Percentiles rank a stretch among this genome's conserved stretches.
phyloP scores from a whole-genome alignment of 768 basidiomycete genomes.

The Mycena alexandri region DNA sequence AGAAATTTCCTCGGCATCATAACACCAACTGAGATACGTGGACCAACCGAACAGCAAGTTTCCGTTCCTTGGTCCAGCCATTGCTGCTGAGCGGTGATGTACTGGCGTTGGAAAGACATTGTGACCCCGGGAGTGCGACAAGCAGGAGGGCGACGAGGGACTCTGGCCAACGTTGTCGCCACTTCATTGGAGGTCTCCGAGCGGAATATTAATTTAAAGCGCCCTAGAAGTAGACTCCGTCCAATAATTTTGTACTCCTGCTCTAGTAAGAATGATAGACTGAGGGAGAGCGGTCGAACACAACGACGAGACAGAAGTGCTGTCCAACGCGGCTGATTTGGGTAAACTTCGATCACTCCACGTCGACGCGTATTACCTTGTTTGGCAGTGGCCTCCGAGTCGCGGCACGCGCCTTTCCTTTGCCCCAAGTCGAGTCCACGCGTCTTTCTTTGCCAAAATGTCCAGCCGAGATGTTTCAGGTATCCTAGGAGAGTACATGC shows the following conservation, averaged over 20 bases:
- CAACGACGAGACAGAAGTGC: no score
- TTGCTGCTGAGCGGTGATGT: constrained; percentile 50
- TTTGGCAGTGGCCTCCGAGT: no score
- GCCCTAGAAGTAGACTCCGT: no score
- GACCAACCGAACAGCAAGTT: constrained; percentile 67
- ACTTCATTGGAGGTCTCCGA: constrained; percentile 53
- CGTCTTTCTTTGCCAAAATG: constrained; percentile 6
- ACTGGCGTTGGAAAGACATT: constrained; percentile 48
- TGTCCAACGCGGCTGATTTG: no score
- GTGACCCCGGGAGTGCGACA: constrained; percentile 50
- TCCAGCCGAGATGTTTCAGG: constrained; percentile 65
- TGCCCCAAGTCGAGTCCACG: neutral
- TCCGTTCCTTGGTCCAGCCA: constrained; percentile 71
- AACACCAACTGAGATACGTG: neutral
- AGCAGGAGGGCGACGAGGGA: constrained; percentile 57
- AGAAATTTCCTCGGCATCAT: constrained; percentile 10
- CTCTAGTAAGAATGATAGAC: no score
- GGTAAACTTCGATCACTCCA: no score
- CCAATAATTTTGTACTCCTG: no score
- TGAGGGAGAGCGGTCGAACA: no score
- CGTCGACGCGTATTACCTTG: neutral
- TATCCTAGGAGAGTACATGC: constrained; percentile 76
- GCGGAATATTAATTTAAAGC: no score
- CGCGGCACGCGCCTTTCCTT: no score
- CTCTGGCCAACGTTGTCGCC: constrained; percentile 66